These are phyloP conservation scores for Ulota crispa DNA, from an alignment of 225 moss, liverwort and hornwort genomes.

Conservation along the genomic window DNA sequence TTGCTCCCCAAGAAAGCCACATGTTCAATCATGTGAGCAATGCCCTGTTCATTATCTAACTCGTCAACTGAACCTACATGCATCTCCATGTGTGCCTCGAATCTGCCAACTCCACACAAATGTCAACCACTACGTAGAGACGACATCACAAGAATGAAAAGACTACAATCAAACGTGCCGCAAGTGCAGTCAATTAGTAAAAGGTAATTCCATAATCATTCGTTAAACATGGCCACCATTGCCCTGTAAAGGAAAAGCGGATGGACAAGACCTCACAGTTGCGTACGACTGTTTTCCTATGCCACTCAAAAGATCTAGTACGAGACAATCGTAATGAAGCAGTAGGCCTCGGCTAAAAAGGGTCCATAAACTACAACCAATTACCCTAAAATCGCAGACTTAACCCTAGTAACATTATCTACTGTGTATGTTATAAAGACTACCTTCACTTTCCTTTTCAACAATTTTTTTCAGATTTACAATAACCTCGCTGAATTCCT, in stretches of 20 bases:
- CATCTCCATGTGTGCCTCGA: conserved; percentile 99
- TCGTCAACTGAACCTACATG: conserved; percentile 99
- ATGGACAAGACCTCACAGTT: background rate
- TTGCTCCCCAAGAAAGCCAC: conserved; percentile 99
- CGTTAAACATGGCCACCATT: background rate
- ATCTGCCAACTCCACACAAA: conserved; percentile 51
- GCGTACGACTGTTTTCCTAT: background rate
- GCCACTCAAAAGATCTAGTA: background rate
- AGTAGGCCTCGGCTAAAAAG: background rate
- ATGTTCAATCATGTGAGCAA: conserved; percentile 99
- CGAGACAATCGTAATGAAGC: background rate
- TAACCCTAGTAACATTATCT: background rate
- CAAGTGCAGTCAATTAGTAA: conserved; percentile 1
- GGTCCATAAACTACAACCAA: background rate
- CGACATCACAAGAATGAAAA: background rate
- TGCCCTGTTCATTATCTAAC: conserved; percentile 90
- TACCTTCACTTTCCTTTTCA: background rate
- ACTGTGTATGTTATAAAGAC: background rate
- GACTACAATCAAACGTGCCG: background rate
- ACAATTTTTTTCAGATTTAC: background rate
- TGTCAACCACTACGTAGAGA: conserved; percentile 4
- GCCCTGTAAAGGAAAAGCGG: background rate
- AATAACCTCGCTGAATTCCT: background rate
- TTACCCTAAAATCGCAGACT: background rate
- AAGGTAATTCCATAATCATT: background rate